A percentile compares a stretch with the other conserved stretches of the same genome.
Evolutionary conservation across 2,329 filamentous ascomycete genomes (phyloP).

Genomic region (Fusarium oligoseptatum): DNA sequence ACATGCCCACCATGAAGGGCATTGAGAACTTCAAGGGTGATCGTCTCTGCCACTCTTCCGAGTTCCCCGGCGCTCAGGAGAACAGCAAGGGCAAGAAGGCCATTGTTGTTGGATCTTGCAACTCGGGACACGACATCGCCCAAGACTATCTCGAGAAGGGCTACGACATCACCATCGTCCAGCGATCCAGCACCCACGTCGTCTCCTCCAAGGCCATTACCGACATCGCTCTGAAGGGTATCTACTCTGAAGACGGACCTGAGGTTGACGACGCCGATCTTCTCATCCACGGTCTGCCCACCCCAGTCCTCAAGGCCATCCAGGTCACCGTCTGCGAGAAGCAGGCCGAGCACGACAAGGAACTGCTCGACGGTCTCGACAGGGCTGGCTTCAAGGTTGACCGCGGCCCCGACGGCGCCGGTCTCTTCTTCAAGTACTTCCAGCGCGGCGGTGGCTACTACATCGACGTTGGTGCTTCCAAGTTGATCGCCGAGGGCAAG

Average conservation of each 20-base stretch:
- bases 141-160: slow-evolving; percentile 77
- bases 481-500: slow-evolving; percentile 73
- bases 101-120: slow-evolving; percentile 76
- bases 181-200: slow-evolving; percentile 75
- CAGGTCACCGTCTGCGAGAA: slow-evolving; percentile 59
- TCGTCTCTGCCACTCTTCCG: slow-evolving; percentile 72
- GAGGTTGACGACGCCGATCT: slow-evolving; percentile 77
- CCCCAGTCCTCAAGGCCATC: slow-evolving; percentile 70
- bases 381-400: slow-evolving; percentile 73
- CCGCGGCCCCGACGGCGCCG: slow-evolving; percentile 66
- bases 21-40: slow-evolving; percentile 69
- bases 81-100: slow-evolving; percentile 68
- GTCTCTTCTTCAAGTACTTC: slow-evolving; percentile 73
- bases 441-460: slow-evolving; percentile 78
- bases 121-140: slow-evolving; percentile 77
- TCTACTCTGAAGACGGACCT: slow-evolving; percentile 66
- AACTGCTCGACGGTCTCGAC: slow-evolving; percentile 59
- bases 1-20: slow-evolving; percentile 69
- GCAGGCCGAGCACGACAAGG: slow-evolving; percentile 54
- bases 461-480: slow-evolving; percentile 74
- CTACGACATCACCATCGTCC: slow-evolving; percentile 76
- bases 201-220: slow-evolving; percentile 67
- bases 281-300: slow-evolving; percentile 68
- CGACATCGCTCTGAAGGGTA: slow-evolving; percentile 64
- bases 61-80: slow-evolving; percentile 66